Evolutionary conservation across 441 rosid species (phyloP).

Genomic region (Aleurites moluccanus): DNA sequence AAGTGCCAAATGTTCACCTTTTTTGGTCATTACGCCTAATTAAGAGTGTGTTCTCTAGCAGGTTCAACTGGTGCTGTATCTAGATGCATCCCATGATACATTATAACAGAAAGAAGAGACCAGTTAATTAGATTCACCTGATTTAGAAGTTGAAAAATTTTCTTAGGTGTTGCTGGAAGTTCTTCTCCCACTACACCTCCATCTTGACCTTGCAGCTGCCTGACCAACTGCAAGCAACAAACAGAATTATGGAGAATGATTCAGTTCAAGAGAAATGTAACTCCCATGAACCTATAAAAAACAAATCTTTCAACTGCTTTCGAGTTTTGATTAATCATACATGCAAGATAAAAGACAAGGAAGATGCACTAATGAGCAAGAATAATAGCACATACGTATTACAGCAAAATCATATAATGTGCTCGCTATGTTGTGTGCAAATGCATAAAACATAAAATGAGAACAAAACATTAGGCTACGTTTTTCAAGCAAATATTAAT

Average conservation of each 20-base stretch:
- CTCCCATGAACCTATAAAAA: not conserved
- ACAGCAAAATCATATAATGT: not conserved
- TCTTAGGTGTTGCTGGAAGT: constrained; percentile 64
- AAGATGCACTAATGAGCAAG: not conserved
- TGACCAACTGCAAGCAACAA: constrained; percentile 50
- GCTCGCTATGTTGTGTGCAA: too few relatives aligned
- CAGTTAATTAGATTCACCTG: constrained; percentile 47
- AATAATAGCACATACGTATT: too few relatives aligned
- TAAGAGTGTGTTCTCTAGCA: not conserved
- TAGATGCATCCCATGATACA: not conserved
- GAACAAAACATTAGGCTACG: not conserved
- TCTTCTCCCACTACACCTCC: constrained; percentile 90
- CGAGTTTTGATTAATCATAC: not conserved
- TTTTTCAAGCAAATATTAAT: not conserved
- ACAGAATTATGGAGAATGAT: constrained; percentile 6
- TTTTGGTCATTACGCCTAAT: not conserved
- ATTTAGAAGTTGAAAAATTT: constrained; percentile 75
- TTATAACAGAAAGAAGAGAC: not conserved
- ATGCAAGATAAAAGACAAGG: not conserved
- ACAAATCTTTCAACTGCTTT: not conserved
- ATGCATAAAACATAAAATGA: not conserved
- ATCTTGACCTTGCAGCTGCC: constrained; percentile 73
- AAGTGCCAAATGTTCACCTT: not conserved
- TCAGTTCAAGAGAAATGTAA: not conserved
- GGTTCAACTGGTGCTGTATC: not conserved